These are phyloP conservation scores for Hyaloperonospora brassicae DNA, from an alignment of 352 stramenopile genomes.

Conservation along the genomic window DNA sequence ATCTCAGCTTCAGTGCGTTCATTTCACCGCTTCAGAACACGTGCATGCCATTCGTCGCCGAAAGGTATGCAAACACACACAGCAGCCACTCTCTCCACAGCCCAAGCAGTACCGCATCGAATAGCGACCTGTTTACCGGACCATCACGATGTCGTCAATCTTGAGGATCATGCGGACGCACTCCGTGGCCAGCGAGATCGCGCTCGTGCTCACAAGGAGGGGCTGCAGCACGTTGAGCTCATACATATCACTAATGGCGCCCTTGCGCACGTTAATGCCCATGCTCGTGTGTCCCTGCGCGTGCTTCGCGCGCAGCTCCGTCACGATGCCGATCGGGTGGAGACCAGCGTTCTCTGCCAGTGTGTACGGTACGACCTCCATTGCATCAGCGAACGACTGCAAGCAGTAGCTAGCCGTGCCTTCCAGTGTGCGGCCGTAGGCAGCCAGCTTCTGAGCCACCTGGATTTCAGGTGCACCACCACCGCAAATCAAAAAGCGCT, in stretches of 20 bases:
- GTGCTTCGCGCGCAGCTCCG: slow-evolving; percentile 91
- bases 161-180: slow-evolving; percentile 99
- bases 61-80: no score
- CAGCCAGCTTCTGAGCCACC: slow-evolving; percentile 88
- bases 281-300: slow-evolving; percentile 88
- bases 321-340: slow-evolving; percentile 98
- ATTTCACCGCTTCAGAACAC: no score
- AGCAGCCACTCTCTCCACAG: no score
- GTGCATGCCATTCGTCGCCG: no score
- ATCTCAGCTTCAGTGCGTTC: no score
- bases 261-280: slow-evolving; percentile 95
- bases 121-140: slow-evolving; percentile 62
- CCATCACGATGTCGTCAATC: slow-evolving; percentile 99
- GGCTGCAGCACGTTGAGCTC: slow-evolving; percentile 97
- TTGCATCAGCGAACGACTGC: slow-evolving; percentile 93
- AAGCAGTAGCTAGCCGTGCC: slow-evolving; percentile 96
- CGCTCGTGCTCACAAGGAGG: slow-evolving; percentile 95
- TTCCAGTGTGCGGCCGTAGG: slow-evolving; percentile 89
- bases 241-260: slow-evolving; percentile 98
- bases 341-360: slow-evolving; percentile 98
- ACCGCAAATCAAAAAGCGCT: slow-evolving; percentile 96
- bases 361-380: slow-evolving; percentile 99
- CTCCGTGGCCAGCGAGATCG: slow-evolving; percentile 96
- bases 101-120: neutral
- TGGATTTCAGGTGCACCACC: slow-evolving; percentile 96